phyloP scores from a whole-genome alignment of 2,329 filamentous ascomycete genomes.

The Apiospora malaysiana region DNA sequence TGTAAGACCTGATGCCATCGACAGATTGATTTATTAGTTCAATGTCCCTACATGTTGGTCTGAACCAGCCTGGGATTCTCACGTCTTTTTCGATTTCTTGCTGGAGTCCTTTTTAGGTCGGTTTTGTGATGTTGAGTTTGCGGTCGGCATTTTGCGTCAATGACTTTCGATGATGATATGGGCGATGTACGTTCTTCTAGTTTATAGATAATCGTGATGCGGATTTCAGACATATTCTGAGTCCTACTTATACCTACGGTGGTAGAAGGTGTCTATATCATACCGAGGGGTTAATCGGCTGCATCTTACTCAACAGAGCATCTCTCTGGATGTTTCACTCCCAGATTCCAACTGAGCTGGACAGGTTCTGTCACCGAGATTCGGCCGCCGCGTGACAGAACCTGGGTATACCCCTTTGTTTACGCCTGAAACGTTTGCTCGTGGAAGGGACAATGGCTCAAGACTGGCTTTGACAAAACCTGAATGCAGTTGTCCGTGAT shows the following conservation, averaged over 20 bases:
- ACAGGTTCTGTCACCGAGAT: slow-evolving; percentile 5
- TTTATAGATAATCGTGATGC: not conserved
- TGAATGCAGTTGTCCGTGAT: not conserved
- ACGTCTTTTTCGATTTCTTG: not conserved
- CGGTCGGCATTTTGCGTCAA: not conserved
- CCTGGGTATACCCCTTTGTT: not conserved
- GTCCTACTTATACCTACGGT: not conserved
- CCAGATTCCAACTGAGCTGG: not conserved
- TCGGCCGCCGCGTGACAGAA: not conserved
- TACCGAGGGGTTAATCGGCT: not conserved
- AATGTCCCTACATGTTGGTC: not conserved
- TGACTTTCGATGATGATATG: not conserved
- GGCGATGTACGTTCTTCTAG: not conserved
- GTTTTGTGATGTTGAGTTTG: not conserved
- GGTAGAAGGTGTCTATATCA: not conserved
- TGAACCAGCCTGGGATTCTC: not conserved
- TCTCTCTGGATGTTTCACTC: not conserved
- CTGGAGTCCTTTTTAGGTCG: not conserved
- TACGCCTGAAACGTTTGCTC: not conserved
- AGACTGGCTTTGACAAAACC: not conserved
- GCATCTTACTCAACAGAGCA: not conserved
- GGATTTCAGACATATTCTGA: not conserved
- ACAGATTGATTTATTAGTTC: not conserved
- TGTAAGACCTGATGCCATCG: not conserved
- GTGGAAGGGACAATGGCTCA: not conserved